Percentiles rank a stretch among this genome's conserved stretches.
phyloP scores from a whole-genome alignment of 495 filamentous ascomycete species.

The Penicillium ochrochloron region DNA sequence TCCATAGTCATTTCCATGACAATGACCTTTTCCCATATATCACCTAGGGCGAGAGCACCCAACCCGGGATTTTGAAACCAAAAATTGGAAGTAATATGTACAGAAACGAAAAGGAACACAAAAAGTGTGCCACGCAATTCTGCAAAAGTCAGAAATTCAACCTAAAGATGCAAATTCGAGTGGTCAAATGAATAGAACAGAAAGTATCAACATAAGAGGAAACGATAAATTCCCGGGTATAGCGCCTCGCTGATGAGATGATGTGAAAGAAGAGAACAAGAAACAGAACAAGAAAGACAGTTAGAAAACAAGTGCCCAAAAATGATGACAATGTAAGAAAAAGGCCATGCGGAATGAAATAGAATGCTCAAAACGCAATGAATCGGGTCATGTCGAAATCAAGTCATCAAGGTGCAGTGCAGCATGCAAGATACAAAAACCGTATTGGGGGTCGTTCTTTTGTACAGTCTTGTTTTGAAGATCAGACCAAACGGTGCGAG shows the following conservation, averaged over 20 bases:
- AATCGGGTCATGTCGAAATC: slow-evolving; percentile 4
- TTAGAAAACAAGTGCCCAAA: background rate
- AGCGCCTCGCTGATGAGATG: slow-evolving; percentile 43
- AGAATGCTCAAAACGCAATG: slow-evolving; percentile 11
- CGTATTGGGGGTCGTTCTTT: background rate
- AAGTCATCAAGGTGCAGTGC: slow-evolving; percentile 10
- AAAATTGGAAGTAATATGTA: background rate
- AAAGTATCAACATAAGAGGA: background rate
- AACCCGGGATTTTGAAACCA: slow-evolving; percentile 2
- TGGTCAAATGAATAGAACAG: background rate
- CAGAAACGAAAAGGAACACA: background rate
- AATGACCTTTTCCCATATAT: background rate
- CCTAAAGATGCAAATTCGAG: background rate
- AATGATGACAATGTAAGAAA: background rate
- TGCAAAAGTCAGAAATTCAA: background rate
- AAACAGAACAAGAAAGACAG: slow-evolving; percentile 1
- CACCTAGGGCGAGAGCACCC: slow-evolving; percentile 3
- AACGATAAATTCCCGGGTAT: slow-evolving; percentile 38
- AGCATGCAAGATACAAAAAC: background rate
- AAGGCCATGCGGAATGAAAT: slow-evolving; percentile 8
- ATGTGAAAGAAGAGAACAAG: slow-evolving; percentile 16
- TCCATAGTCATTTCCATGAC: background rate
- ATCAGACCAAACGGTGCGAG: background rate
- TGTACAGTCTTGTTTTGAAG: background rate
- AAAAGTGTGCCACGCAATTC: background rate